Evolutionary conservation across 2,329 filamentous ascomycete species (phyloP), one percentile per base, ranked within the genome.

Genomic region (Mycosphaerella arachidis): DNA sequence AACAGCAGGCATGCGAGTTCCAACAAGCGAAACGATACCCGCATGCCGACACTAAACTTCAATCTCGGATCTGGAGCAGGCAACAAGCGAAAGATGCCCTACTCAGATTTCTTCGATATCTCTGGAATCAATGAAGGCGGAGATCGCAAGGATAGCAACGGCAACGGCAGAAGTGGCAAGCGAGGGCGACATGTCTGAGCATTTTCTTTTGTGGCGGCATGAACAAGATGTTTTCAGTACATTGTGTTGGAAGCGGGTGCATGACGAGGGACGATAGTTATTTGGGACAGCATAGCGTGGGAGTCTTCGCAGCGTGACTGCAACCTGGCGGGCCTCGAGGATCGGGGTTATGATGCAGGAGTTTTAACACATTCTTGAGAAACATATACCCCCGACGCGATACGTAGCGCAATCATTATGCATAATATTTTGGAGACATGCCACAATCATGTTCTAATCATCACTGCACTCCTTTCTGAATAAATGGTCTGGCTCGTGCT

Each of bases 51-150:
- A 10, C 56, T 73, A 13, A 72, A 76, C 40, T 71, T 78, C 48
- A 75, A 74, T 45, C 75, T 90, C 8, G 85, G 86, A 4, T 82
- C 82, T 60, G 86, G 84, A 6, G 84, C 87, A 8, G 89, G 89
- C 1, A 82, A 85, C 66, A 93, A 93, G 74, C 82, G 89, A 46
- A 84, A 88, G 68, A 82, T 90, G 66, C 88, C 89, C 67, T 83
- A 90, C 68, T 84, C 85, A 27, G 89, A 92, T 69, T 86, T 91
- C 56, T 92, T 92, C 70, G 88, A 91, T 69, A 77, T 89, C 7
- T 84, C 85, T 56, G 85, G 84, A 64, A 73, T 89, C 54, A 82
- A 82, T 33, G 65, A 66, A 30, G 63, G 61, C 27, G 60, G 58
- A 35, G 69, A 69, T 48, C 56, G 66, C 37, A 66, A 66, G 45